Evolutionary conservation across 306 rosid species (phyloP), one percentile per base, ranked within the genome.

Genomic region (Vigna hirtella): DNA sequence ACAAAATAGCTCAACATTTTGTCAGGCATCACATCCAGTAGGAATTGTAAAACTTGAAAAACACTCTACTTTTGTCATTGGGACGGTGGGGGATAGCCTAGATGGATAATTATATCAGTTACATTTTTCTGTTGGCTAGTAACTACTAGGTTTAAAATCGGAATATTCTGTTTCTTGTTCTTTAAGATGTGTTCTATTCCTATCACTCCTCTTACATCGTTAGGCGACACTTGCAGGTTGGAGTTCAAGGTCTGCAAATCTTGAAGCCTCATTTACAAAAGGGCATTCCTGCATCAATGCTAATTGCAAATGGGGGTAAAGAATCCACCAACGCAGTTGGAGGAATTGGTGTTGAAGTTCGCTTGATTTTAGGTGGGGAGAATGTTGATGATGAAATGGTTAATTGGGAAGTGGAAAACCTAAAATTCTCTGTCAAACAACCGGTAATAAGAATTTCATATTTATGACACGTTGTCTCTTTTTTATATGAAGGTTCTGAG

Each of bases 161-260:
- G 15, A 57, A 9, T 30, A 50, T 81, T 79, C 61, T 76, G 50
- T 71, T 40, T 77, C 58, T 70, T 43, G 30, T 40, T 70, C 42
- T 30, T 32, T 67, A 59, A 51, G 32, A 61, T 59, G 63, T 84
- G 42, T 71, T 22, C 10, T 63, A 59, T 61, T 67, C 17, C n/a
- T 72, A 66, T 76, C 63, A 63, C 43, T 48, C 51, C 10, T 70
- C 83, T 72, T 81, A 48, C 22, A 58, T 72, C 22, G 66, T 51
- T 36, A 65, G 59, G 38, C 24, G 38, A 82, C 53, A 63, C 72
- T 73, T 88, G 77, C 89, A 94, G 98, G 88, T 92, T 76, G 90
- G 93, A 76, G 83, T 92, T 72, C 90, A 90, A 82, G 98, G 98
- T 50, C 77, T 94, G 86, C 97, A 86, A 86, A 87, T 83, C 56